Evolutionary conservation across 140 eudicot genomes (phyloP).

Genomic region (Cichorium intybus): DNA sequence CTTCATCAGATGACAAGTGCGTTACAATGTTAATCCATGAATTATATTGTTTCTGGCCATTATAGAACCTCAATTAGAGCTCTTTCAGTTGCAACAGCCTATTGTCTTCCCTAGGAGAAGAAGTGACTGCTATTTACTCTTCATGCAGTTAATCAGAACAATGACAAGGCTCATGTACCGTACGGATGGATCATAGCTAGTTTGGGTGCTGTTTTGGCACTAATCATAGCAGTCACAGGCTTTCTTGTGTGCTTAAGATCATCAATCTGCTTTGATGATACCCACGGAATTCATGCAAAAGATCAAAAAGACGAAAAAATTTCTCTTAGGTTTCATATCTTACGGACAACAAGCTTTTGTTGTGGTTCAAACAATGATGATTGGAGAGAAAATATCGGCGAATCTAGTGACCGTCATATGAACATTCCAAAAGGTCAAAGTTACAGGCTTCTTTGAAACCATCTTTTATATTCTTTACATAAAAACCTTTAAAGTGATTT

Average conservation of each 20-base stretch:
- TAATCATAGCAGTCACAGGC: slow-evolving; percentile 39
- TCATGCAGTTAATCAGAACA: slow-evolving; percentile 46
- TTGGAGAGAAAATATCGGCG: slow-evolving; percentile 48
- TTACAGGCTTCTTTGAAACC: not conserved
- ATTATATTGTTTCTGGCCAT: too few species aligned
- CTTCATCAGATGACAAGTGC: not conserved
- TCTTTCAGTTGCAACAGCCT: too few species aligned
- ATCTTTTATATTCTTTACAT: not conserved
- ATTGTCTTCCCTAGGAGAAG: too few species aligned
- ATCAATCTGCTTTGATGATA: slow-evolving; percentile 30
- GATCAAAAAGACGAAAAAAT: slow-evolving; percentile 46
- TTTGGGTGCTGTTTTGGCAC: slow-evolving; percentile 50
- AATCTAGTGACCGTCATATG: slow-evolving; percentile 63
- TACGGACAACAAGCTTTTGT: slow-evolving; percentile 66
- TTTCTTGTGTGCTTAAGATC: slow-evolving; percentile 52
- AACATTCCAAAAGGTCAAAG: slow-evolving; percentile 71
- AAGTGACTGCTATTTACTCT: too few species aligned
- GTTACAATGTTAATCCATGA: too few species aligned
- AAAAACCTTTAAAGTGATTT: slow-evolving; percentile 2
- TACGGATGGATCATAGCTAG: slow-evolving; percentile 81
- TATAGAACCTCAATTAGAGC: too few species aligned
- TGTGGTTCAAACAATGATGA: slow-evolving; percentile 75
- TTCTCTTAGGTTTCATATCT: slow-evolving; percentile 65
- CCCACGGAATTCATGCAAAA: slow-evolving; percentile 36
- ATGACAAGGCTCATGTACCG: slow-evolving; percentile 51